Percentiles rank a stretch among this genome's conserved stretches.
These are phyloP conservation scores for Toxicodendron radicans DNA, from an alignment of 345 rosid genomes.

Conservation along the genomic window DNA sequence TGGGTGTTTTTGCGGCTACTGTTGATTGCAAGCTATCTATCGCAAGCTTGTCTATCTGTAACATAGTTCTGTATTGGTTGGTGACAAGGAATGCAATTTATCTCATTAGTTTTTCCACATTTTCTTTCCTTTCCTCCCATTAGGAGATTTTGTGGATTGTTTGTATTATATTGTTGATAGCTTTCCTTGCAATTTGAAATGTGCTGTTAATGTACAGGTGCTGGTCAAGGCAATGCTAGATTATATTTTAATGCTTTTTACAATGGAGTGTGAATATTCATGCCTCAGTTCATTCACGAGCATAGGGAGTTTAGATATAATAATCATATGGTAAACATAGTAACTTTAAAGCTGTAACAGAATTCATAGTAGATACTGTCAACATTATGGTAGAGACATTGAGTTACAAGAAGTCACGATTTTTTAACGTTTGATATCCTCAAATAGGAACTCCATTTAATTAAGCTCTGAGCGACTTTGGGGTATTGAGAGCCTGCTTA, in stretches of 20 bases:
- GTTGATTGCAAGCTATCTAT: constrained; percentile 17
- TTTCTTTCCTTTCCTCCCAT: neutral
- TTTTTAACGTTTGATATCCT: neutral
- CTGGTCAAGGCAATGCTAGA: neutral
- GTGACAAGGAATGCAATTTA: constrained; percentile 14
- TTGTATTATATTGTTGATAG: neutral
- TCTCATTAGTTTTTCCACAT: neutral
- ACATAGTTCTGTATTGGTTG: constrained; percentile 28
- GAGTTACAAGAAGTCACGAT: neutral
- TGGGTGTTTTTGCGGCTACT: constrained; percentile 19
- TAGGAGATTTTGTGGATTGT: neutral
- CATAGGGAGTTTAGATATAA: neutral
- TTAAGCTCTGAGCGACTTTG: neutral
- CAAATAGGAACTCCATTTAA: too few relatives aligned
- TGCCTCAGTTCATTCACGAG: neutral
- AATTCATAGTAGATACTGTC: neutral
- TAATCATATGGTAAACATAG: neutral
- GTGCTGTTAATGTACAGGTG: neutral
- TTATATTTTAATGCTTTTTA: neutral
- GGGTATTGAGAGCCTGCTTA: neutral
- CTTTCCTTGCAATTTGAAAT: neutral
- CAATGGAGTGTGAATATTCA: neutral
- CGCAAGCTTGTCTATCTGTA: constrained; percentile 29
- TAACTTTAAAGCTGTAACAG: neutral
- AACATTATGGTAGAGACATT: neutral